These are phyloP conservation scores for Crithidia bombi DNA, from an alignment of 208 protist species.

Conservation along the genomic window DNA sequence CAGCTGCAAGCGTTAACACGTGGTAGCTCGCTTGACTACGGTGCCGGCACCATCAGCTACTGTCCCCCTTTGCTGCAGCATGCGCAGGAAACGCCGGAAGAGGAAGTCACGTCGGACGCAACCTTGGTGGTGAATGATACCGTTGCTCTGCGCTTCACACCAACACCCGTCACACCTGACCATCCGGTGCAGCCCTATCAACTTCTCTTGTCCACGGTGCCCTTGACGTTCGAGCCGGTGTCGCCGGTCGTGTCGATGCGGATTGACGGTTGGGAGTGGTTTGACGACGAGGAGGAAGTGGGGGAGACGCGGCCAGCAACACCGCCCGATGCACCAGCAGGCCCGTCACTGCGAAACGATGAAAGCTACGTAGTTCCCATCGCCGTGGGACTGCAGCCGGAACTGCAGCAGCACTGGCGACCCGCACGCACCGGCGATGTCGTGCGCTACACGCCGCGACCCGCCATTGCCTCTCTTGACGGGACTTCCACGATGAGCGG, in stretches of 20 bases:
- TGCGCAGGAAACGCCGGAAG: too few relatives aligned
- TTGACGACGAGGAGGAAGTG: not conserved
- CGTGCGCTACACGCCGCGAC: slow-evolving; percentile 1
- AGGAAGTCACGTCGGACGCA: too few relatives aligned
- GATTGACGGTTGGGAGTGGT: slow-evolving; percentile 2
- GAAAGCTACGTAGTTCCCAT: not conserved
- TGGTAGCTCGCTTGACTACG: slow-evolving; percentile 7
- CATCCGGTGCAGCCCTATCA: slow-evolving; percentile 4
- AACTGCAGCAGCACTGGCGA: slow-evolving; percentile 6
- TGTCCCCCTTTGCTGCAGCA: too few relatives aligned
- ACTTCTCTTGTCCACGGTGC: not conserved
- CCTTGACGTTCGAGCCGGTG: slow-evolving; percentile 1
- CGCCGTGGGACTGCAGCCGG: not conserved
- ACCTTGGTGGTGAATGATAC: slow-evolving; percentile 6
- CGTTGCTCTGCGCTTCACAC: slow-evolving; percentile 5
- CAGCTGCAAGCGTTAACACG: not conserved
- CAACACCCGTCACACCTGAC: slow-evolving; percentile 3
- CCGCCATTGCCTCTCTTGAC: not conserved
- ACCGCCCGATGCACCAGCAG: too few relatives aligned
- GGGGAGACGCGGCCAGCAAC: not conserved
- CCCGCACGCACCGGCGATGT: not conserved
- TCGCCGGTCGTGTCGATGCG: not conserved
- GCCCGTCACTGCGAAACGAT: not conserved
- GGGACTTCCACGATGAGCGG: not conserved
- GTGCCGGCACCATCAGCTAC: slow-evolving; percentile 2